Evolutionary conservation across 768 basidiomycete genomes (phyloP).

Genomic region (Termitomyces sp.): DNA sequence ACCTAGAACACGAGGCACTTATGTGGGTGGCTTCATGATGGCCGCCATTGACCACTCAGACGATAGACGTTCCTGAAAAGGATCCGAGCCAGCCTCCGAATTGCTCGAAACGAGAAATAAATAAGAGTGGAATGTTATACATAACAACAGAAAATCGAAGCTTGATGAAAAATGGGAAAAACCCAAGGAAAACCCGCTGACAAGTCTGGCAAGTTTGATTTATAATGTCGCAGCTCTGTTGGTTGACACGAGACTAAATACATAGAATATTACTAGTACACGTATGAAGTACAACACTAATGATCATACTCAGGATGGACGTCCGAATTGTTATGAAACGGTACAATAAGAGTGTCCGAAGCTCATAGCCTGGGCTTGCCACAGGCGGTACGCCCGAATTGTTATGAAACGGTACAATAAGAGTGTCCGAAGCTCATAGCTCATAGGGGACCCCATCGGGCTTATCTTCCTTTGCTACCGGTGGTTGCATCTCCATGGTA

Average conservation of each 20-base stretch:
- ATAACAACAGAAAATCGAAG: too few relatives aligned
- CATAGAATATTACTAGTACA: too few relatives aligned
- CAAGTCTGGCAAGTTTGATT: too few relatives aligned
- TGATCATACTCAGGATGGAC: too few relatives aligned
- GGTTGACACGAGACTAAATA: not conserved
- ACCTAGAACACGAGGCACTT: not conserved
- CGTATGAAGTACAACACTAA: too few relatives aligned
- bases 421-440: not conserved
- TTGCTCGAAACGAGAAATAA: too few relatives aligned
- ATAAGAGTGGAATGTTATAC: too few relatives aligned
- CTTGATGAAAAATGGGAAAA: too few relatives aligned
- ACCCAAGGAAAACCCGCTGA: too few relatives aligned
- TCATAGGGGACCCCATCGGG: conserved; percentile 3
- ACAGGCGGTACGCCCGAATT: not conserved
- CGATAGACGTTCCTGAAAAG: not conserved
- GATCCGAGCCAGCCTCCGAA: too few relatives aligned
- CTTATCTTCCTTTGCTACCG: conserved; percentile 1
- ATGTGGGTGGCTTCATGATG: not conserved
- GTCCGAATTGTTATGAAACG: not conserved
- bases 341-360: not conserved
- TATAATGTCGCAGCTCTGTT: not conserved
- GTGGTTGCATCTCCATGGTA: conserved; percentile 1
- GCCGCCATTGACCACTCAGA: not conserved
- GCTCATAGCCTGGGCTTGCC: not conserved
- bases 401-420: not conserved